Conservation (phyloP, 2,329 filamentous ascomycete species). For the Penicillium rolfsii region DNA sequence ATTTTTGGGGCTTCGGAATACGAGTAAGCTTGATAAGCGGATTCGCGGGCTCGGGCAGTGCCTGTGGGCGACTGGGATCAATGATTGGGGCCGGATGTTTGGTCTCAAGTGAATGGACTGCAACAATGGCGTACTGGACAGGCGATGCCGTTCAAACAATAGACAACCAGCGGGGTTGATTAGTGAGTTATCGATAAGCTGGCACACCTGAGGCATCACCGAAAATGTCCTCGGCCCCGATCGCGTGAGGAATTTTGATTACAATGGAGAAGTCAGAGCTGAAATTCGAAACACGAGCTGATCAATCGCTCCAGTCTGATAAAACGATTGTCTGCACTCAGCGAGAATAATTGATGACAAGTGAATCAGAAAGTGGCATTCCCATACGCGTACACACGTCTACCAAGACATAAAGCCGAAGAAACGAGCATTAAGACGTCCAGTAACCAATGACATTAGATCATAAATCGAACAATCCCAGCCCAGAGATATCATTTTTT, state of each 20-base stretch:
- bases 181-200: conserved; percentile 24
- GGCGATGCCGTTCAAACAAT: background rate
- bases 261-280: too few relatives aligned
- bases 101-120: background rate
- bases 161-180: conserved; percentile 7
- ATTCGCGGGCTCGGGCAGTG: background rate
- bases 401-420: background rate
- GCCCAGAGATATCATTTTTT: conserved; percentile 30
- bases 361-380: background rate
- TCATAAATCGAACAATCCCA: conserved; percentile 23
- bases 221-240: background rate
- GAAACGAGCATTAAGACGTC: conserved; percentile 7
- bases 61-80: background rate
- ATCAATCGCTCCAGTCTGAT: background rate
- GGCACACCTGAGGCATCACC: conserved; percentile 10
- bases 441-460: conserved; percentile 29
- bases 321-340: background rate
- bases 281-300: background rate
- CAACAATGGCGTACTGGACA: conserved; percentile 7
- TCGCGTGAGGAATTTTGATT: background rate
- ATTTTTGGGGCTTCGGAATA: conserved; percentile 3
- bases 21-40: conserved; percentile 8
- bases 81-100: background rate
- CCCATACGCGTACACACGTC: background rate
- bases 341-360: background rate